Evolutionary conservation across 164 flowering plant genomes (phyloP).

Genomic region (Aristolochia fimbriata): DNA sequence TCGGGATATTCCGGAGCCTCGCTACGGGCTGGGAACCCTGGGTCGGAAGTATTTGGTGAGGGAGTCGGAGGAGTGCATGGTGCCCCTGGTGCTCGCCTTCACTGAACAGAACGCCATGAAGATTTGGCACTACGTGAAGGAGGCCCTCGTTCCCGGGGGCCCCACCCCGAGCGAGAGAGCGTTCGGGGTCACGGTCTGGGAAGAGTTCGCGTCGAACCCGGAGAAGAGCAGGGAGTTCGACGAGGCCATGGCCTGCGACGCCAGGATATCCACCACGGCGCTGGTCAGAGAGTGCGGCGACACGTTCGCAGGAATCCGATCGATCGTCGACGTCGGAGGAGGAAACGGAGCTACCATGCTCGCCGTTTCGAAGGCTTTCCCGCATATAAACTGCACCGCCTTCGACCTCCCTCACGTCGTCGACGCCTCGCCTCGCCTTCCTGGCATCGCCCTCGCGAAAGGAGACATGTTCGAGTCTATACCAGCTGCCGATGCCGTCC

Average conservation of each 20-base stretch:
- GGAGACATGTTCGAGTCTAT: conserved; percentile 19
- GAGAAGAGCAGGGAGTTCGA: conserved; percentile 17
- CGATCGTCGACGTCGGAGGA: conserved; percentile 25
- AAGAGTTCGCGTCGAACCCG: conserved; percentile 11
- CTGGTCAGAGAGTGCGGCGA: conserved; percentile 11
- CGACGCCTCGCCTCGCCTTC: conserved; percentile 6
- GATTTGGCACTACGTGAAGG: conserved; percentile 14
- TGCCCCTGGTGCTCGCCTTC: conserved; percentile 1
- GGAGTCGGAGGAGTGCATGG: conserved; percentile 12
- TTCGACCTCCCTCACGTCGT: conserved; percentile 15
- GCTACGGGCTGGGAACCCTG: conserved; percentile 8
- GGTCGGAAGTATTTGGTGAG: conserved; percentile 10
- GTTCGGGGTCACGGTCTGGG: conserved; percentile 22
- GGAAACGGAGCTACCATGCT: conserved; percentile 21
- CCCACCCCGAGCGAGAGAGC: conserved; percentile 20
- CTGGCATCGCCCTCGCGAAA: conserved; percentile 3
- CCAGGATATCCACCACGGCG: conserved; percentile 7
- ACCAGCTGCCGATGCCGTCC: conserved; percentile 9
- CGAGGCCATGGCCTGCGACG: conserved; percentile 27
- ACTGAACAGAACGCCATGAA: conserved; percentile 11
- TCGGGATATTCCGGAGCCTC: background rate
- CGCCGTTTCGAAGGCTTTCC: conserved; percentile 19
- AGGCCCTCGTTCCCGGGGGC: background rate
- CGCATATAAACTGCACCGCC: conserved; percentile 17
- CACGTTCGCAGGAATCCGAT: conserved; percentile 10